Evolutionary conservation across 148 eudicot species (phyloP), one percentile per base, ranked within the genome.

Genomic region (Pharnaceum exiguum): DNA sequence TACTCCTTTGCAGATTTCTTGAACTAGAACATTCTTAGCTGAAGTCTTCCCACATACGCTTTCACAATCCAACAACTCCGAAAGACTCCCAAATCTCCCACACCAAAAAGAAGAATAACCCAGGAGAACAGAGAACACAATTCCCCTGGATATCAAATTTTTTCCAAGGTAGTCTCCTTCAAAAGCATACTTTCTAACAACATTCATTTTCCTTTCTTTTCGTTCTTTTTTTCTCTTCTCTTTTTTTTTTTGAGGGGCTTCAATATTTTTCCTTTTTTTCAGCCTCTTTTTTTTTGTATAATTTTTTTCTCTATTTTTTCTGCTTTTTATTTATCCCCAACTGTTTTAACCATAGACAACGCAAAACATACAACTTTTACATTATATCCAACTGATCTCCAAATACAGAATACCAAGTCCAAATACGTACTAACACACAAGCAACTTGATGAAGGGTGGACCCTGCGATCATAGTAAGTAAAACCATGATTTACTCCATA

Each of bases 381-480:
- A 43, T 64, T 64, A 60, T 59, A 56, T 57, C 65, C 63, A 69
- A 63, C 82, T 75, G 60, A 57, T 69, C 76, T 77, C 78, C 77
- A 45, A 54, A 69, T 36, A 60, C 45, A 68, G 69, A 68, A 66
- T 55, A 60, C 64, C 46, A 74, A 61, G 53, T 70, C 80, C 77
- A 67, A n/a, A n/a, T n/a, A n/a, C n/a, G 69, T 60, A 70, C 66
- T 75, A 74, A 59, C 59, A 72, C 67, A 75, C 73, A 79, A 75
- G 67, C 59, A 65, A 53, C 80, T 54, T 58, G 65, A 61, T 29
- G 66, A 47, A 60, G 78, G 80, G 68, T 65, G 40, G 67, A 69
- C 63, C 96, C 96, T 85, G 89, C 83, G 81, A 89, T 74, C 84
- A 84, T 80, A 68, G 79, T 65, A 67, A 62, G 77, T 74, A 75